These are phyloP conservation scores for Mycosarcoma maydis DNA, from an alignment of 1,284 basidiomycete genomes.

Conservation along the genomic window DNA sequence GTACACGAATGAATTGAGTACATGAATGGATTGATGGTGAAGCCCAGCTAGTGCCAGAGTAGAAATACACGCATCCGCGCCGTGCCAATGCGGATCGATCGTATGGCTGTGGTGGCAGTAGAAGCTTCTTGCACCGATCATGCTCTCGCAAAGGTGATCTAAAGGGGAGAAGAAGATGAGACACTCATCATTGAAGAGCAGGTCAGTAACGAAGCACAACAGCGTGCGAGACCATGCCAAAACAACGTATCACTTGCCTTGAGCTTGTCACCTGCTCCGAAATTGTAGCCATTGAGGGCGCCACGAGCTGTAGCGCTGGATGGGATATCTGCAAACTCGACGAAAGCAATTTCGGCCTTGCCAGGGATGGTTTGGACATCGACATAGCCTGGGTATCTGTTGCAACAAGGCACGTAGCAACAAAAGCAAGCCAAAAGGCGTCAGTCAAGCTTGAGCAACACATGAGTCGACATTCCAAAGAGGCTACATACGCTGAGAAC, in stretches of 20 bases:
- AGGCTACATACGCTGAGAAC: conserved; percentile 50
- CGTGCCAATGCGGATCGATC: conserved; percentile 46
- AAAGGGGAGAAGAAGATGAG: background rate
- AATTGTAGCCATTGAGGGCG: conserved; percentile 60
- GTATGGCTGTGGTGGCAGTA: conserved; percentile 14
- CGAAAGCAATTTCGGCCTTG: conserved; percentile 63
- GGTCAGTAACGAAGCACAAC: too few species aligned
- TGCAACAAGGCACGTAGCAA: background rate
- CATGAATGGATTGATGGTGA: background rate
- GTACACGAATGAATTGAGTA: conserved; percentile 22
- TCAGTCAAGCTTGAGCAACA: background rate
- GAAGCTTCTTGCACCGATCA: background rate
- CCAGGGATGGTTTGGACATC: conserved; percentile 64
- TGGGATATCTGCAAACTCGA: conserved; percentile 60
- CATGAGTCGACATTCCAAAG: background rate
- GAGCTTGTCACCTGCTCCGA: conserved; percentile 60
- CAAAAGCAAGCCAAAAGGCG: background rate
- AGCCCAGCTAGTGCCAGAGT: background rate
- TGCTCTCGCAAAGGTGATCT: conserved; percentile 53
- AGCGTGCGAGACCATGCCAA: too few species aligned
- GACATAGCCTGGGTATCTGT: conserved; percentile 52
- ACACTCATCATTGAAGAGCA: conserved; percentile 4
- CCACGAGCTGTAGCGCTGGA: conserved; percentile 58
- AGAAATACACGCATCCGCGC: conserved; percentile 41
- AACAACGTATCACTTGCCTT: conserved; percentile 45